These are phyloP conservation scores for Apiospora marii DNA, from an alignment of 2,329 filamentous ascomycete genomes.

Conservation along the genomic window DNA sequence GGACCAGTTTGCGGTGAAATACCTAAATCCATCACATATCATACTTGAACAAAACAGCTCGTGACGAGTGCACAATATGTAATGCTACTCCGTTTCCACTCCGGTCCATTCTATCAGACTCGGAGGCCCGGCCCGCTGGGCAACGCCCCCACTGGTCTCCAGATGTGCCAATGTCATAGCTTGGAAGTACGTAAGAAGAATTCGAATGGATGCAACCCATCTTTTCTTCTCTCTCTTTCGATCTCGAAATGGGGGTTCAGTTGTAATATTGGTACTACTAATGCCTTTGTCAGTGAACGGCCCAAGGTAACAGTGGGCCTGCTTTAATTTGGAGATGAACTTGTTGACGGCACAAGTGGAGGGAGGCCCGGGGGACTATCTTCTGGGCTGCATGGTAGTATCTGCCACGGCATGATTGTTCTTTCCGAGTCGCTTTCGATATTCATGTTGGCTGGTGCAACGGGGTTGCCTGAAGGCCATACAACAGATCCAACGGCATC, in stretches of 20 bases:
- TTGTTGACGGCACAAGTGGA: background rate
- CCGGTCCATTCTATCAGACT: background rate
- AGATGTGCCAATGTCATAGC: background rate
- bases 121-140: slow-evolving; percentile 15
- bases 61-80: background rate
- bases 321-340: background rate
- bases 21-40: background rate
- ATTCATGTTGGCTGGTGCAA: background rate
- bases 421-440: background rate
- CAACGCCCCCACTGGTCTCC: background rate
- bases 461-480: too few relatives aligned
- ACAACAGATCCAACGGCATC: too few relatives aligned
- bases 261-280: slow-evolving; percentile 4
- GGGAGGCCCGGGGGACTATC: background rate
- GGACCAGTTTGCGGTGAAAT: background rate
- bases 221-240: background rate
- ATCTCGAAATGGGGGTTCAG: background rate
- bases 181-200: slow-evolving; percentile 13
- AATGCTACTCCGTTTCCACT: slow-evolving; percentile 1
- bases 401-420: background rate
- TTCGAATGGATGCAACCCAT: background rate
- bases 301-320: background rate
- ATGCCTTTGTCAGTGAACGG: slow-evolving; percentile 3
- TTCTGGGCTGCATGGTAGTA: background rate
- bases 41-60: background rate